Base-by-base conservation (phyloP, 805 yeast genomes). In the Teunomyces barrocoloradensis region DNA sequence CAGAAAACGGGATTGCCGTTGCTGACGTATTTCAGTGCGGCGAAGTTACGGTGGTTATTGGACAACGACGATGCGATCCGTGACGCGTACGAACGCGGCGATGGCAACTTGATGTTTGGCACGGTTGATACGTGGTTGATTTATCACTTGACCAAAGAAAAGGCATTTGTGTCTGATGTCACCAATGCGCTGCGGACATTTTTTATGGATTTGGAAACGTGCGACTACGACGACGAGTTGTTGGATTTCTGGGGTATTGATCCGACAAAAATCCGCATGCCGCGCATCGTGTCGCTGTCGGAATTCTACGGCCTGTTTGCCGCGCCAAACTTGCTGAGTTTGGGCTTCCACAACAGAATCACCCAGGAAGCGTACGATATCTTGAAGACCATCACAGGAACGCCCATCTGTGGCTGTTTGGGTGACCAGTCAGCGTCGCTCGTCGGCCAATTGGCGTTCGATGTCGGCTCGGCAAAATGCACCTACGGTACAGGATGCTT, bases 401-500 rank as follows among this genome's bases (percentile, higher is more conserved):
- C 84, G 23, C 96, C 96, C 30, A 81, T 91, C 48, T 80, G 88
- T 57, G 97, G 97, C 39, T 88, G 96, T 68, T 74, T 91, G 27
- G 97, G 97, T 49, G 98, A 91, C 70, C 98, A 91, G 72, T 82
- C 91, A 47, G 89, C 97, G 2, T 94, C 97, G 1, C 68, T 92
- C 51, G 96, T 90, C 43, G 98, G 97, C 32, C 97, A 91, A 68
- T 68, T 88, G 66, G 96, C 96, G 1, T 81, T 89, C 58, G 76
- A 80, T 53, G 77, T 81, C 38, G 97, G 97, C 47, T 82, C 85
- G 39, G 96, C 96, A 39, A 91, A 91, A 68, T 89, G 96, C 75
- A 91, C 98, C 9, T 91, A 90, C 61, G 98, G 98, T 53, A 91
- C 98, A 1, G 98, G 98, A 52, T 88, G 96, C 65, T 91, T 91